Conservation (phyloP, 164 flowering plant genomes). For the Platanus orientalis region DNA sequence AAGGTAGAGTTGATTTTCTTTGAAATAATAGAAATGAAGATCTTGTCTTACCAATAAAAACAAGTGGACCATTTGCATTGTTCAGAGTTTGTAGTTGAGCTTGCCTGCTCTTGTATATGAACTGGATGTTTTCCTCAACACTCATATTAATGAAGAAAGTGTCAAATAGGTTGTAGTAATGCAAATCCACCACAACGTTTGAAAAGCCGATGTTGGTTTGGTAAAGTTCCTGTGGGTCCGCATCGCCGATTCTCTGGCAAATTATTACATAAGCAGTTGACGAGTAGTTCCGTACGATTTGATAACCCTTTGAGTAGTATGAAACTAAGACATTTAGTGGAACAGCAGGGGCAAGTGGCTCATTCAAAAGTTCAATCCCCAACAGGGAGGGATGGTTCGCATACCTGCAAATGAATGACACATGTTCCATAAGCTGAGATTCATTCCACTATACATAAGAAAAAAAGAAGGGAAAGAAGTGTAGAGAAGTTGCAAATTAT, state of each 20-base stretch:
- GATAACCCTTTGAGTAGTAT: slow-evolving; percentile 69
- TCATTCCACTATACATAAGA: too few species aligned
- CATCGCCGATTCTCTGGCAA: slow-evolving; percentile 88
- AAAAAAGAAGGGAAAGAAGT: too few species aligned
- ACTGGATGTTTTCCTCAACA: slow-evolving; percentile 49
- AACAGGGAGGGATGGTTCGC: slow-evolving; percentile 69
- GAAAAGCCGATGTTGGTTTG: slow-evolving; percentile 55
- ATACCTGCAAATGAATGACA: slow-evolving; percentile 43
- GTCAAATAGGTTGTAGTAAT: slow-evolving; percentile 83
- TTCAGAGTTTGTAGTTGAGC: slow-evolving; percentile 55
- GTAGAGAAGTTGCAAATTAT: too few species aligned
- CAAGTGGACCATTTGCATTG: slow-evolving; percentile 69
- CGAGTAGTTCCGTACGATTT: slow-evolving; percentile 68
- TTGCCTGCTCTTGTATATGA: slow-evolving; percentile 58
- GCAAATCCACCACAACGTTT: slow-evolving; percentile 78
- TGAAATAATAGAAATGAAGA: not conserved
- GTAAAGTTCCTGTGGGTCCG: slow-evolving; percentile 76
- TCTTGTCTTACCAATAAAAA: slow-evolving; percentile 59
- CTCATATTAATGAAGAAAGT: slow-evolving; percentile 55
- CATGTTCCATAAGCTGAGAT: slow-evolving; percentile 5
- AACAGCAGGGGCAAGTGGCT: slow-evolving; percentile 63
- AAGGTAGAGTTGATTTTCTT: not conserved
- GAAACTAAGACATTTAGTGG: slow-evolving; percentile 58
- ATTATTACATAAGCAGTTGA: slow-evolving; percentile 63
- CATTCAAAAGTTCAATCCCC: slow-evolving; percentile 85